Base-by-base conservation (phyloP, 2,329 filamentous ascomycete genomes). In the Epichloe uncinata region DNA sequence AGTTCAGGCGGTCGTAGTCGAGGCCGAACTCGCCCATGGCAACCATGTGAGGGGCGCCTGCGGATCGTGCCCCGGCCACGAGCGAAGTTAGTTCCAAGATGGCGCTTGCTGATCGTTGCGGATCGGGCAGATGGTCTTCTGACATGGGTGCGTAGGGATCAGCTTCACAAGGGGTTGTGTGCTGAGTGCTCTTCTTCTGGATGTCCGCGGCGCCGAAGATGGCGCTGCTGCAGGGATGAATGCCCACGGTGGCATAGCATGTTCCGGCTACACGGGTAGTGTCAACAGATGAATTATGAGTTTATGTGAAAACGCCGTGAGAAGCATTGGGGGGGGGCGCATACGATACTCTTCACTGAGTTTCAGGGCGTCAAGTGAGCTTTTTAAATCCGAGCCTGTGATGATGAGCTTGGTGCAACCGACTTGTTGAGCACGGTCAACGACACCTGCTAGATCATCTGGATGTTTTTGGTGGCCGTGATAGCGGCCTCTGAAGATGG, bases 21-120 rank as follows among this genome's bases (percentile, higher is more conserved):
- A 98, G 82, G 2, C 93, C 93, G 54, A 98, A 88, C 67, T 98
- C 93, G 45, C 93, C 93, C 63, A 96, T 89, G 6, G 93, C 91
- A 1, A 87, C 82, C 40, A 86, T 74, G 37, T 57, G 56, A 40
- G 58, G 53, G 37, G 57, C 54, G 0, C 78, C 64, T 5, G 66
- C 63, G 3, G 66, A 55, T 16, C 79, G 79, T 1, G 80, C 77
- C 36, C 79, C 68, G 2, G 75, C 61, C 4, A 90, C 79, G 2
- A 96, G 71, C 6, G 69, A 61, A 42, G 74, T 74, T n/a, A 97
- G 75, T 33, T 78, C 73, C 0, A 67, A 54, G 20, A 89, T 73
- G 61, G 78, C 73, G 41, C 65, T 60, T 11, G 62, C 59, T 3
- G 76, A 76, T 58, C 70, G 72, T 36, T 55, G 50, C 2, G 59